These are phyloP conservation scores for Tricholoma furcatifolium DNA, from an alignment of 768 basidiomycete species.

Conservation along the genomic window DNA sequence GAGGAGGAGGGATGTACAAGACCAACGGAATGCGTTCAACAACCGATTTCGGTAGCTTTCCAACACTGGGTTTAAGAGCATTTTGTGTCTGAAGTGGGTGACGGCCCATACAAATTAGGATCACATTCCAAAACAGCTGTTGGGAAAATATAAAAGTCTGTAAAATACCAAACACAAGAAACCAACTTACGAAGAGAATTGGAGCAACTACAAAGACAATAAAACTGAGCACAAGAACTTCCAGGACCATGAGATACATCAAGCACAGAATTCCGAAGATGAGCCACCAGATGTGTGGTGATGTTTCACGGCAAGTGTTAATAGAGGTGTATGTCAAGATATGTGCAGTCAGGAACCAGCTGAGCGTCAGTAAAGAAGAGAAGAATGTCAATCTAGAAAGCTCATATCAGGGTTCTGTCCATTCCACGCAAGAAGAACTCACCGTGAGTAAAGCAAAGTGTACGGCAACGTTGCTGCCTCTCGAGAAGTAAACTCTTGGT, in stretches of 20 bases:
- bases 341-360: slow-evolving; percentile 83
- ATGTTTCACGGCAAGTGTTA: slow-evolving; percentile 65
- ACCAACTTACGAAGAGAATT: slow-evolving; percentile 66
- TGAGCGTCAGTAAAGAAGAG: slow-evolving; percentile 68
- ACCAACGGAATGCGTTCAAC: slow-evolving; percentile 84
- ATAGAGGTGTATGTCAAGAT: slow-evolving; percentile 77
- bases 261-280: slow-evolving; percentile 77
- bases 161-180: neutral
- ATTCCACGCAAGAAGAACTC: slow-evolving; percentile 20
- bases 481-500: neutral
- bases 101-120: slow-evolving; percentile 76
- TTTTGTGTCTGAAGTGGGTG: slow-evolving; percentile 76
- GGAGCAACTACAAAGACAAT: slow-evolving; percentile 79
- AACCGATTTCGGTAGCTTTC: slow-evolving; percentile 65
- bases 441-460: slow-evolving; percentile 39
- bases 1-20: slow-evolving; percentile 81
- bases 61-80: slow-evolving; percentile 76
- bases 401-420: slow-evolving; percentile 16
- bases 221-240: slow-evolving; percentile 73
- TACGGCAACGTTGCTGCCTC: slow-evolving; percentile 14
- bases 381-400: slow-evolving; percentile 56
- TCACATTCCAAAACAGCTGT: slow-evolving; percentile 75
- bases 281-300: slow-evolving; percentile 88
- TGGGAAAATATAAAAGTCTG: neutral
- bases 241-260: slow-evolving; percentile 68